phyloP scores from a whole-genome alignment of 768 basidiomycete genomes.

The Amanita pallidorosea region DNA sequence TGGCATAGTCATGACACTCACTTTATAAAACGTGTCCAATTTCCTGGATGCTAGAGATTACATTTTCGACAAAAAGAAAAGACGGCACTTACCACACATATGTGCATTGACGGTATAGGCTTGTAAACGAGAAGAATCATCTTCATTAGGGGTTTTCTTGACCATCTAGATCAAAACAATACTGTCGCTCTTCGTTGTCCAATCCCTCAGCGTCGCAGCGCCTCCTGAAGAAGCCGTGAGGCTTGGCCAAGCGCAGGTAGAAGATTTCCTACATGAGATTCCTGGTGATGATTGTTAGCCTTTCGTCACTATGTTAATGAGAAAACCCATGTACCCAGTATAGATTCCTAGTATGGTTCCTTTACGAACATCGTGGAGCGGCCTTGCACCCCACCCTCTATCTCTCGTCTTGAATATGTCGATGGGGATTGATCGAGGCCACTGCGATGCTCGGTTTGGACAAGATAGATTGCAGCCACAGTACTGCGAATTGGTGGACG shows the following conservation, averaged over 20 bases:
- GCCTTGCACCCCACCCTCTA: constrained; percentile 60
- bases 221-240: constrained; percentile 17
- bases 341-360: constrained; percentile 62
- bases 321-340: constrained; percentile 39
- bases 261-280: constrained; percentile 30
- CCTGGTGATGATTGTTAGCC: constrained; percentile 15
- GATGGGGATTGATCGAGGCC: constrained; percentile 41
- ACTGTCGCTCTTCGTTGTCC: constrained; percentile 26
- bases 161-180: constrained; percentile 56
- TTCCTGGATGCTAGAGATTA: constrained; percentile 30
- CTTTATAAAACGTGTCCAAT: constrained; percentile 74
- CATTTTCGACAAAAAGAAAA: not conserved
- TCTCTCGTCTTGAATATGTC: constrained; percentile 55
- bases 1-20: constrained; percentile 18
- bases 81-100: constrained; percentile 29
- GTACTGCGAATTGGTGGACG: constrained; percentile 15
- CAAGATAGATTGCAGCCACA: constrained; percentile 37
- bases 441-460: constrained; percentile 52
- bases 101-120: constrained; percentile 49
- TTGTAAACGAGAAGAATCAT: constrained; percentile 12
- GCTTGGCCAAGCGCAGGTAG: not conserved
- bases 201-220: constrained; percentile 31
- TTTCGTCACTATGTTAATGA: not conserved
- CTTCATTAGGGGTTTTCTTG: constrained; percentile 29
- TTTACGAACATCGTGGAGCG: constrained; percentile 23